Evolutionary conservation across 495 filamentous ascomycete genomes (phyloP), one percentile per base, ranked within the genome.

Genomic region (Tuber indicum): DNA sequence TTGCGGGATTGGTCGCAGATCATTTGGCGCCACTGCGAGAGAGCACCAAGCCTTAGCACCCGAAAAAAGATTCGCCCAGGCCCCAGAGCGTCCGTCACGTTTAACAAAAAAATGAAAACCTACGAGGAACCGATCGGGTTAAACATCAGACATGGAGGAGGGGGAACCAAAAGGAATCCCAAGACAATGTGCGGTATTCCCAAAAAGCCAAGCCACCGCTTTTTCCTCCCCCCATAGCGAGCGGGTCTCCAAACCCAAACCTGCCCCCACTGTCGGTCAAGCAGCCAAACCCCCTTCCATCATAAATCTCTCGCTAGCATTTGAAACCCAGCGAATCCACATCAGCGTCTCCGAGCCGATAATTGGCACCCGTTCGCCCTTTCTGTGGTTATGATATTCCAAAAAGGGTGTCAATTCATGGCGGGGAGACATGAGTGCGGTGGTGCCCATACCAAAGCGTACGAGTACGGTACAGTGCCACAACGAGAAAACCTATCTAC

Each of bases 1-100:
- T 74, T 79, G 77, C 76, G 76, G 75, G 74, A 32, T 75, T 78
- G 76, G 75, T 77, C 46, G 76, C 66, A 80, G 78, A 80, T 80
- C 78, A 80, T 76, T 72, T 72, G 62, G 76, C 70, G 71, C 71
- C 78, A 75, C 73, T 72, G n/a, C 32, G 58, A 66, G 23, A 26
- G 49, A 66, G 58, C n/a, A 32, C 58, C 58, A 16, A 66, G 6
- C n/a, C 58, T 66, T 32, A 66, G 26, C 58, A 66, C n/a, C 58
- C 58, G 58, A 66, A 66, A 66, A 66, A 66, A 66, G 58, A 66
- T 17, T 66, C 58, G 58, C 58, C 26, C 58, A 66, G 58, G 32
- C 32, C 32, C 32, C 32, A 66, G 58, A 32, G 32, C 32, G 32
- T 32, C 32, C 26, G 58, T 66, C 58, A 66, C 4, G 58, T 66